Conservation (phyloP, 331 rosid species). For the Dryas integrifolia region DNA sequence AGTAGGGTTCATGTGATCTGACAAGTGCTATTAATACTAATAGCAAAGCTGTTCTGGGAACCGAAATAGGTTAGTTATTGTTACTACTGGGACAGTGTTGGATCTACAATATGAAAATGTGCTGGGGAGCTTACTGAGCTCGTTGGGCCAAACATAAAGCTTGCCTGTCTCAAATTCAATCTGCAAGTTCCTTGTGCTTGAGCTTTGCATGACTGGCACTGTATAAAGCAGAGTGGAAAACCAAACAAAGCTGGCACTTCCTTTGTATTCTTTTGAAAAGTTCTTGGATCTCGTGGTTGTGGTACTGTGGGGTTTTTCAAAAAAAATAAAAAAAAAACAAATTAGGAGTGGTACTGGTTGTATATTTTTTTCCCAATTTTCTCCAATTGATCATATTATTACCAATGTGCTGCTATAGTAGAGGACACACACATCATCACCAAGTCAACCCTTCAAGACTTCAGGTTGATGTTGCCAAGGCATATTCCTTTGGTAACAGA, state of each 20-base stretch:
- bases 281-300: conserved; percentile 8
- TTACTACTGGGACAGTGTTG: conserved; percentile 12
- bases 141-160: background rate
- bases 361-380: too few relatives aligned
- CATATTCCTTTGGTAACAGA: background rate
- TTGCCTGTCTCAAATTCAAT: background rate
- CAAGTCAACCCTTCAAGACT: too few relatives aligned
- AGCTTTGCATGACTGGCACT: background rate
- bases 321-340: too few relatives aligned
- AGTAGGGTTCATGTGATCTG: conserved; percentile 52
- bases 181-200: background rate
- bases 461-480: too few relatives aligned
- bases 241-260: background rate
- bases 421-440: too few relatives aligned
- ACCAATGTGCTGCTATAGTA: too few relatives aligned
- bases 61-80: conserved; percentile 23
- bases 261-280: background rate
- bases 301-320: background rate
- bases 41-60: conserved; percentile 21
- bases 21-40: conserved; percentile 47
- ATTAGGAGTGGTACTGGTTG: too few relatives aligned
- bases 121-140: background rate
- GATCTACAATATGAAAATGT: conserved; percentile 26
- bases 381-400: too few relatives aligned
- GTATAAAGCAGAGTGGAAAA: too few relatives aligned